Evolutionary conservation across 352 stramenopile species (phyloP), one percentile per base, ranked within the genome.

Genomic region (Globisporangium spinosum): DNA sequence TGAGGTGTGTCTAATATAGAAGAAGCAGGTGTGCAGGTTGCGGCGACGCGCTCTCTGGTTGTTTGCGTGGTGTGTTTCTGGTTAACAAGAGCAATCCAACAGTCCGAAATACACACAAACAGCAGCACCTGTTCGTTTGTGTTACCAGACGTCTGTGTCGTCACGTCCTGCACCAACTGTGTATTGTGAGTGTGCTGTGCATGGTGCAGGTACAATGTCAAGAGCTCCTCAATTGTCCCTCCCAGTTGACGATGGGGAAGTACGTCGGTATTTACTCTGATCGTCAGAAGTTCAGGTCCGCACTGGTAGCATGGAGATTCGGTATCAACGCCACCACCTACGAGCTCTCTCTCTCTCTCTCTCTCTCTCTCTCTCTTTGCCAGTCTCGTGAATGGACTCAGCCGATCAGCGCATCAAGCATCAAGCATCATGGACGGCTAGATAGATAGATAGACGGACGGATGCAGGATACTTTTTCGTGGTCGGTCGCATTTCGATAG

Each of bases 1-100:
- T 43, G 35, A 43, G 27, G 15, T 6, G 38, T 47, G 35, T 32
- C 25, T 64, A 54, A 64, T 64, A 63, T 54, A 64, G 35, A 64
- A 64, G 58, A 54, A 55, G 38, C 35, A 64, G 9, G 32, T 23
- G 25, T 15, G 43, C 22, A 32, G n/a, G 34, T 34, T 27, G 29
- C 13, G 27, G 17, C 8, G 8, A 49, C 23, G 20, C 32, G 6
- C 13, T 20, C 34, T 13, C 35, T 53, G 20, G 38, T 45, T 45
- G 38, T 62, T 62, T 35, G 22, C 22, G 17, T 59, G 54, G 20
- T 9, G 27, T 35, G 17, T 29, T 63, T 47, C 17, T 15, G 49
- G 40, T 20, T 54, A 27, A 15, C 34, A 22, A 53, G 23, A 63
- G 58, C 54, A 49, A 49, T 49, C 5, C 40, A 49, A 49, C 9